These are phyloP conservation scores for Scytalidium sp. DNA, from an alignment of 2,329 filamentous ascomycete species.

Conservation along the genomic window DNA sequence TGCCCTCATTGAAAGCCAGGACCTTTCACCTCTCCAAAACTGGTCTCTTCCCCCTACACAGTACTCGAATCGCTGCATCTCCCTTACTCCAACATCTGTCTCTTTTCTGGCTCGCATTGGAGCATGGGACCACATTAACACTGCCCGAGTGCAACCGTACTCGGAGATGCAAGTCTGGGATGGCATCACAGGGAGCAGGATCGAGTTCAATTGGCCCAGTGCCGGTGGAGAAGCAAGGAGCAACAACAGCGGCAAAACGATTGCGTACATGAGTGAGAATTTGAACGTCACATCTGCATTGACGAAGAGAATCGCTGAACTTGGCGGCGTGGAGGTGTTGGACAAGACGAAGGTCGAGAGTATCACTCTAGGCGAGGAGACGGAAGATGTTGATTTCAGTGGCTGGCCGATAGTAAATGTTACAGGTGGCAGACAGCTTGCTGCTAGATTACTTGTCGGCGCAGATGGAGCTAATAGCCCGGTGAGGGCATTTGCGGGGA, in stretches of 20 bases:
- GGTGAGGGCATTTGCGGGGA: slow-evolving; percentile 84
- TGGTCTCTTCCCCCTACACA: slow-evolving; percentile 64
- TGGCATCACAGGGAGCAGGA: slow-evolving; percentile 79
- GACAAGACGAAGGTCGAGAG: slow-evolving; percentile 74
- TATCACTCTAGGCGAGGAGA: slow-evolving; percentile 72
- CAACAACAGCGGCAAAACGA: slow-evolving; percentile 61
- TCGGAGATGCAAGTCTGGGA: slow-evolving; percentile 99
- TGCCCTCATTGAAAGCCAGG: slow-evolving; percentile 87
- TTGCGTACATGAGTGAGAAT: slow-evolving; percentile 98
- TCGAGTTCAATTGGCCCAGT: slow-evolving; percentile 75
- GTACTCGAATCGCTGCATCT: slow-evolving; percentile 95
- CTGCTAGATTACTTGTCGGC: slow-evolving; percentile 82
- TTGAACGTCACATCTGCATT: slow-evolving; percentile 80
- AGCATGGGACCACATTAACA: slow-evolving; percentile 76
- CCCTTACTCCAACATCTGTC: slow-evolving; percentile 85
- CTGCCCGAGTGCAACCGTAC: slow-evolving; percentile 77
- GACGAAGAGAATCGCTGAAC: slow-evolving; percentile 65
- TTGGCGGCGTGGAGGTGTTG: slow-evolving; percentile 68
- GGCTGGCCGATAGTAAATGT: slow-evolving; percentile 85
- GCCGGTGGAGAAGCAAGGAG: slow-evolving; percentile 40
- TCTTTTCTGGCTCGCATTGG: slow-evolving; percentile 79
- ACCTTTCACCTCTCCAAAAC: slow-evolving; percentile 65
- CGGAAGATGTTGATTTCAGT: slow-evolving; percentile 70
- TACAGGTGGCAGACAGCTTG: slow-evolving; percentile 60
- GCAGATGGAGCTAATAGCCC: slow-evolving; percentile 95